phyloP scores from a whole-genome alignment of 2,329 filamentous ascomycete genomes.

The Fusarium sp. region DNA sequence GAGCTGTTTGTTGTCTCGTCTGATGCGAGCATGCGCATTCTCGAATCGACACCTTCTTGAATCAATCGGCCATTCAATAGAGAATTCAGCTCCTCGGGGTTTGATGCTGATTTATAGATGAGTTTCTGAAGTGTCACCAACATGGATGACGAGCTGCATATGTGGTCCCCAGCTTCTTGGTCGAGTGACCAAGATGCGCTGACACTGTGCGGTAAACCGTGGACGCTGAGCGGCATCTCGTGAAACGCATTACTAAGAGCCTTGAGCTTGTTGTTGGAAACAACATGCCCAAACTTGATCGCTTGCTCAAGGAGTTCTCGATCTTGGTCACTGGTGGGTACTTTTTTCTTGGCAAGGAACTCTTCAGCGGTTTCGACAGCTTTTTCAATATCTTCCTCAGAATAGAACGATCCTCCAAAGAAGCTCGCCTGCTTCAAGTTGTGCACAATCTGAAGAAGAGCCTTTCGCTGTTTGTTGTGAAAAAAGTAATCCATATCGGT shows the following conservation, averaged over 20 bases:
- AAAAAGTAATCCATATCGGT: constrained; percentile 90
- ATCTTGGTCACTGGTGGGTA: constrained; percentile 70
- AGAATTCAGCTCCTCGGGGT: constrained; percentile 55
- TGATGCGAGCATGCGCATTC: constrained; percentile 43
- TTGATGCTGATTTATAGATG: constrained; percentile 56
- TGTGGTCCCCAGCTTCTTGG: constrained; percentile 56
- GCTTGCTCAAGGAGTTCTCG: constrained; percentile 67
- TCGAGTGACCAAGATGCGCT: constrained; percentile 75
- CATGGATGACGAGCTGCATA: constrained; percentile 61
- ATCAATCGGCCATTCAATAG: constrained; percentile 59
- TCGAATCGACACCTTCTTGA: constrained; percentile 51
- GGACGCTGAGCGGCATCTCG: constrained; percentile 79
- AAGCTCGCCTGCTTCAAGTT: constrained; percentile 88
- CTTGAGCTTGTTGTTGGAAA: constrained; percentile 70
- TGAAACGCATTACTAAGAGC: constrained; percentile 73
- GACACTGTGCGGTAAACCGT: constrained; percentile 70
- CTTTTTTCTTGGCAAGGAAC: constrained; percentile 72
- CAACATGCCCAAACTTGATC: constrained; percentile 69
- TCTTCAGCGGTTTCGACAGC: constrained; percentile 72
- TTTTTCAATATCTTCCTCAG: constrained; percentile 66
- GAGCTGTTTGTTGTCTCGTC: constrained; percentile 25
- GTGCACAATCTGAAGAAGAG: constrained; percentile 73
- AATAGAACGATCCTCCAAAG: constrained; percentile 83
- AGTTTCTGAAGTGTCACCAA: constrained; percentile 62
- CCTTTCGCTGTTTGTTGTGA: constrained; percentile 75